Evolutionary conservation across 306 rosid genomes (phyloP).

Genomic region (Pachyrhizus erosus): DNA sequence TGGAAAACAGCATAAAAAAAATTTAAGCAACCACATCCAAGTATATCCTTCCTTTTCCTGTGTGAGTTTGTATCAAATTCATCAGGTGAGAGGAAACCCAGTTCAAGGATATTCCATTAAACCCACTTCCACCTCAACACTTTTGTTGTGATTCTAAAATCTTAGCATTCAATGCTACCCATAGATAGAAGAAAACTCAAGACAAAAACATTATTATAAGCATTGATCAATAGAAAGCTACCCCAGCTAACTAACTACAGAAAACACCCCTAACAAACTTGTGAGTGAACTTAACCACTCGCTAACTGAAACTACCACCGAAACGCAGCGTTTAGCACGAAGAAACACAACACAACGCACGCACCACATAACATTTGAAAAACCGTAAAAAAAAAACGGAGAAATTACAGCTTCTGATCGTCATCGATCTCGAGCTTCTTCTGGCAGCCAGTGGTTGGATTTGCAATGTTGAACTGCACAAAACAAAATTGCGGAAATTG

Average conservation of each 20-base stretch:
- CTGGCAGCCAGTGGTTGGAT: constrained; percentile 49
- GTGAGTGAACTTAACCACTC: background rate
- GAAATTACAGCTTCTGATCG: constrained; percentile 36
- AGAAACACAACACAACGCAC: background rate
- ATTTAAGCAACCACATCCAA: background rate
- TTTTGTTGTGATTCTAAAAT: background rate
- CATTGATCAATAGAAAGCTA: background rate
- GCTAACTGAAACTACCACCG: background rate
- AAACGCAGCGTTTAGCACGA: background rate
- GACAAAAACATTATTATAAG: background rate
- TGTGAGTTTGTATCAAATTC: background rate
- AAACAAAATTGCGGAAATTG: background rate
- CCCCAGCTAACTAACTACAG: background rate
- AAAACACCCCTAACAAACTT: background rate
- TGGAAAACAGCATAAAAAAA: background rate
- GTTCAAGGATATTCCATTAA: background rate
- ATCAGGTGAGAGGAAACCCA: background rate
- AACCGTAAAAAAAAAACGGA: background rate
- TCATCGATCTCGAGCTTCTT: constrained; percentile 48
- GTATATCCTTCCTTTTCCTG: background rate
- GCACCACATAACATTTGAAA: background rate
- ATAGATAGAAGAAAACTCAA: background rate
- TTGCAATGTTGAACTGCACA: constrained; percentile 44
- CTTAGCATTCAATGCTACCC: background rate
- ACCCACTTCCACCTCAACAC: background rate